Percentiles rank a stretch among this genome's conserved stretches.
These are phyloP conservation scores for Paecilomyces formosus DNA, from an alignment of 2,329 filamentous ascomycete genomes.

Conservation along the genomic window DNA sequence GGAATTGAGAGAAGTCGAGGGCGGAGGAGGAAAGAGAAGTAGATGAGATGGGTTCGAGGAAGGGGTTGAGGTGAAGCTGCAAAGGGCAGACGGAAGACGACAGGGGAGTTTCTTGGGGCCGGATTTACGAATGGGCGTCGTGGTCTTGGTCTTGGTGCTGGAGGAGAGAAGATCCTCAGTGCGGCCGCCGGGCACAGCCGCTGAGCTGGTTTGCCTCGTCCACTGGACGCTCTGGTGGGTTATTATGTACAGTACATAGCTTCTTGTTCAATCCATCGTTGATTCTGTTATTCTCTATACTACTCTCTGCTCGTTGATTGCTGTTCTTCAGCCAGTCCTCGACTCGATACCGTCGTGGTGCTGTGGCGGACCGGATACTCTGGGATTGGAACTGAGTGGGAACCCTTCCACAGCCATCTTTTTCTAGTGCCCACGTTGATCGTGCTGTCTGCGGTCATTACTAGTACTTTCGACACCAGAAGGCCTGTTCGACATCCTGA, in stretches of 20 bases:
- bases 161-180: not conserved
- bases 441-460: not conserved
- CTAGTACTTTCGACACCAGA: not conserved
- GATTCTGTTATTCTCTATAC: not conserved
- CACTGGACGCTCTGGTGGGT: too few relatives aligned
- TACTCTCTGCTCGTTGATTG: not conserved
- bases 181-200: not conserved
- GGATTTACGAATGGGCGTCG: not conserved
- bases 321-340: not conserved
- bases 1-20: not conserved
- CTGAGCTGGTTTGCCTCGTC: too few relatives aligned
- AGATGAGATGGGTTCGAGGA: slow-evolving; percentile 2
- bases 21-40: not conserved
- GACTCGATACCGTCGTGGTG: not conserved
- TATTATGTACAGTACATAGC: too few relatives aligned
- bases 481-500: not conserved
- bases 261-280: not conserved
- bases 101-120: not conserved
- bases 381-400: not conserved
- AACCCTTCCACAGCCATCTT: not conserved
- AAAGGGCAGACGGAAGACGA: not conserved
- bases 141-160: not conserved
- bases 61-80: not conserved
- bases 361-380: not conserved
- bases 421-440: not conserved